Evolutionary conservation across 1,139 yeast genomes (phyloP).

Genomic region (Blastobotrys aristatus): DNA sequence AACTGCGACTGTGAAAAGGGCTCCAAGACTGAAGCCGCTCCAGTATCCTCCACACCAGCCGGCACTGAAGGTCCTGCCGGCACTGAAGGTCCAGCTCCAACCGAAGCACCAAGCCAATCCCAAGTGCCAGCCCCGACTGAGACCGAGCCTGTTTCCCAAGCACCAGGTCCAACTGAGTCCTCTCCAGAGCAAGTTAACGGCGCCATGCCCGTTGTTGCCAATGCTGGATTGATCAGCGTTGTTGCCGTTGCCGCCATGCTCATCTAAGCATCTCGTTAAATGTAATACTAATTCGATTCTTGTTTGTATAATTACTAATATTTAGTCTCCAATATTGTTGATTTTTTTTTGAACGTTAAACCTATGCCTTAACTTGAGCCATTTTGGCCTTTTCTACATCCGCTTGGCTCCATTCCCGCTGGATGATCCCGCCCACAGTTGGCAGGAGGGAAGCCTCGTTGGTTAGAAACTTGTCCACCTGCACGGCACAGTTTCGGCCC

Average conservation of each 20-base stretch:
- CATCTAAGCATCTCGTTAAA: neutral
- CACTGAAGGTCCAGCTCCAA: neutral
- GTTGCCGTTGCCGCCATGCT: neutral
- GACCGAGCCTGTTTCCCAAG: neutral
- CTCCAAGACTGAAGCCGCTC: neutral
- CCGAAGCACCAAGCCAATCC: neutral
- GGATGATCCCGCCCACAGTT: constrained; percentile 88
- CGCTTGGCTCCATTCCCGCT: constrained; percentile 38
- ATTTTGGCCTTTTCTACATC: neutral
- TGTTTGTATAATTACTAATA: neutral
- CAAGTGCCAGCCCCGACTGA: neutral
- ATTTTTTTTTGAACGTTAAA: neutral
- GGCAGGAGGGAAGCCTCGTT: constrained; percentile 72
- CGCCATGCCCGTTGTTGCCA: neutral
- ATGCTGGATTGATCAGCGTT: neutral
- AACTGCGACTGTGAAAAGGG: neutral
- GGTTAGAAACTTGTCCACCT: constrained; percentile 76
- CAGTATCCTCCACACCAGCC: neutral
- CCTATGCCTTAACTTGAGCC: neutral
- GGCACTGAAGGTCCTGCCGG: neutral
- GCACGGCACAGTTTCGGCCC: constrained; percentile 97
- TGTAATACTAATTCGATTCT: too few relatives aligned
- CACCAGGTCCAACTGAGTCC: neutral
- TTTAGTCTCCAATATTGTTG: neutral
- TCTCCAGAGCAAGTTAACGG: neutral